Conservation (phyloP, 164 flowering plant species). For the Echeveria elegans region DNA sequence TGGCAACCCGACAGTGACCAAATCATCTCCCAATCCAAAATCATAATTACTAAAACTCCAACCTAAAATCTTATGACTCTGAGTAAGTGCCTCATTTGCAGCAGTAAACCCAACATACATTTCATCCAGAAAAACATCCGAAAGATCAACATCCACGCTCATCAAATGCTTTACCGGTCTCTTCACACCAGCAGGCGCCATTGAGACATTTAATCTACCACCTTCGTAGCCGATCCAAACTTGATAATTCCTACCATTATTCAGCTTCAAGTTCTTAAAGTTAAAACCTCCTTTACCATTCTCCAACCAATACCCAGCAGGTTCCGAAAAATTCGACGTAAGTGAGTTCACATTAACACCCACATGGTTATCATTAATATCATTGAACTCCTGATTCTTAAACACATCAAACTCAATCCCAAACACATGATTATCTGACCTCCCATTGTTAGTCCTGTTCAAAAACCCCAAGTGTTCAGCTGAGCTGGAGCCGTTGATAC, state of each 20-base stretch:
- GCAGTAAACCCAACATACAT: slow-evolving; percentile 65
- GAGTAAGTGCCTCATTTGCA: slow-evolving; percentile 36
- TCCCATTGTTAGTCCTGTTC: slow-evolving; percentile 28
- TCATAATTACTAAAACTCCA: slow-evolving; percentile 63
- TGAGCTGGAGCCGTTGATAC: slow-evolving; percentile 29
- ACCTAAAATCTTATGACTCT: slow-evolving; percentile 41
- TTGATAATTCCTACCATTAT: slow-evolving; percentile 54
- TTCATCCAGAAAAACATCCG: slow-evolving; percentile 43
- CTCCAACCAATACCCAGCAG: slow-evolving; percentile 42
- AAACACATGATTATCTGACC: slow-evolving; percentile 34
- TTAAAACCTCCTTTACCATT: slow-evolving; percentile 16
- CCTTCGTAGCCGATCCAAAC: slow-evolving; percentile 56
- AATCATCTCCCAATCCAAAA: slow-evolving; percentile 22
- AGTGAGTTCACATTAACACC: slow-evolving; percentile 52
- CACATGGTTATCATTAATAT: slow-evolving; percentile 44
- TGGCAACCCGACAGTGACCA: slow-evolving; percentile 38
- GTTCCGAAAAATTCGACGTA: slow-evolving; percentile 20
- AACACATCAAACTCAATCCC: slow-evolving; percentile 62
- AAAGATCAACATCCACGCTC: slow-evolving; percentile 28
- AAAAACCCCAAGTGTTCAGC: slow-evolving; percentile 43
- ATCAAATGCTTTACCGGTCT: slow-evolving; percentile 34
- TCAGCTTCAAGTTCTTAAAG: slow-evolving; percentile 30
- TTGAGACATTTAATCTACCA: slow-evolving; percentile 34
- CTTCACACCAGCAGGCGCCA: slow-evolving; percentile 37
- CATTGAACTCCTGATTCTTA: slow-evolving; percentile 39